These are phyloP conservation scores for Hansenula lynferdii DNA, from an alignment of 1,139 yeast species.

Conservation along the genomic window DNA sequence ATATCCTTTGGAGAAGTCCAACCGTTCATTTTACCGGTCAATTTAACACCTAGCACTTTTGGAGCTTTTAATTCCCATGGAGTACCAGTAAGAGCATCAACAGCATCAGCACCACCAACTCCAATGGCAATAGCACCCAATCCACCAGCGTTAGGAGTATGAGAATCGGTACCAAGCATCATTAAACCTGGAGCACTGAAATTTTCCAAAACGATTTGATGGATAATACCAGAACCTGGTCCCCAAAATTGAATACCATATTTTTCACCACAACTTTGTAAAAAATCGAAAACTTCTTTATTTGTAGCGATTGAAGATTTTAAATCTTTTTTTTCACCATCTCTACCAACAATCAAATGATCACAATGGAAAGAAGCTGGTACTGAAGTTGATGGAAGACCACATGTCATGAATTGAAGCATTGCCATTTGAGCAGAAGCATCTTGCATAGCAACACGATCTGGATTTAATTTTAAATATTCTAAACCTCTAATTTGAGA, in stretches of 20 bases:
- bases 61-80: conserved; percentile 99
- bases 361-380: conserved; percentile 98
- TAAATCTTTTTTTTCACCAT: conserved; percentile 82
- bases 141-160: conserved; percentile 98
- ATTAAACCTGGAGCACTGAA: conserved; percentile 91
- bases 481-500: conserved; percentile 72
- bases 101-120: conserved; percentile 99
- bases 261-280: conserved; percentile 84
- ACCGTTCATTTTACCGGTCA: conserved; percentile 80
- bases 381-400: conserved; percentile 77
- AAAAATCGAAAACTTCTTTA: conserved; percentile 90
- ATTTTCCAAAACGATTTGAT: conserved; percentile 94
- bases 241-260: conserved; percentile 99
- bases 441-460: conserved; percentile 98
- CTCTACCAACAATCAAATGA: conserved; percentile 92
- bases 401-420: conserved; percentile 95
- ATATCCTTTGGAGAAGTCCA: conserved; percentile 98
- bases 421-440: conserved; percentile 99
- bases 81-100: conserved; percentile 93
- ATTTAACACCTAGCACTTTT: conserved; percentile 82
- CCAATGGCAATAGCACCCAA: conserved; percentile 96
- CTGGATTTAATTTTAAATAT: conserved; percentile 91
- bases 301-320: conserved; percentile 72
- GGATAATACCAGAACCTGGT: conserved; percentile 98
- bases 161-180: conserved; percentile 92